Conservation (phyloP, 164 flowering plant species). For the Platanus orientalis region DNA sequence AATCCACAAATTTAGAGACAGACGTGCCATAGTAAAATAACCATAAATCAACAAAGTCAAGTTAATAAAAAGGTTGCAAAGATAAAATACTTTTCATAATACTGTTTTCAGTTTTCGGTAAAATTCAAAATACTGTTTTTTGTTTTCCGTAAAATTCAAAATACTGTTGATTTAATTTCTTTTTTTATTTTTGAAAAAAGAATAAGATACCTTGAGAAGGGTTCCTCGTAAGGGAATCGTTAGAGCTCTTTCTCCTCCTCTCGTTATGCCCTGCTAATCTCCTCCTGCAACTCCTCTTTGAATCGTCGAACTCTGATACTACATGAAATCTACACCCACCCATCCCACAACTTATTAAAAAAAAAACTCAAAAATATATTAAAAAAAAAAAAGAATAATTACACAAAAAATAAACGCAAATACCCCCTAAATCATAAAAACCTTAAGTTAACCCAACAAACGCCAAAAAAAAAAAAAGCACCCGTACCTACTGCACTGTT, state of each 20-base stretch:
- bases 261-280: conserved; percentile 77
- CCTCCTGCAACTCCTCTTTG: conserved; percentile 77
- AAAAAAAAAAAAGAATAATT: not conserved
- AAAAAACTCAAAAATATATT: not conserved
- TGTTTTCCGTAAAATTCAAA: too few relatives aligned
- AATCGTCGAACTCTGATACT: conserved; percentile 64
- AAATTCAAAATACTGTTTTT: too few relatives aligned
- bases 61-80: too few relatives aligned
- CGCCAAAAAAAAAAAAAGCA: not conserved
- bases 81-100: too few relatives aligned
- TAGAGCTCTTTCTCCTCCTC: conserved; percentile 67
- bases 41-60: too few relatives aligned
- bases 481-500: conserved; percentile 21
- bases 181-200: too few relatives aligned
- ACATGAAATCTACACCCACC: conserved; percentile 59
- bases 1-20: too few relatives aligned
- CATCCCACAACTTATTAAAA: not conserved
- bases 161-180: too few relatives aligned
- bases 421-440: not conserved
- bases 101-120: too few relatives aligned
- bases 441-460: too few relatives aligned
- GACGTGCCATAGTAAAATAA: too few relatives aligned
- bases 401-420: not conserved
- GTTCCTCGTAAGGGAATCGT: conserved; percentile 34
- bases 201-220: conserved; percentile 51